These are phyloP conservation scores for Ogataea henricii DNA, from an alignment of 805 yeast genomes.

Conservation along the genomic window DNA sequence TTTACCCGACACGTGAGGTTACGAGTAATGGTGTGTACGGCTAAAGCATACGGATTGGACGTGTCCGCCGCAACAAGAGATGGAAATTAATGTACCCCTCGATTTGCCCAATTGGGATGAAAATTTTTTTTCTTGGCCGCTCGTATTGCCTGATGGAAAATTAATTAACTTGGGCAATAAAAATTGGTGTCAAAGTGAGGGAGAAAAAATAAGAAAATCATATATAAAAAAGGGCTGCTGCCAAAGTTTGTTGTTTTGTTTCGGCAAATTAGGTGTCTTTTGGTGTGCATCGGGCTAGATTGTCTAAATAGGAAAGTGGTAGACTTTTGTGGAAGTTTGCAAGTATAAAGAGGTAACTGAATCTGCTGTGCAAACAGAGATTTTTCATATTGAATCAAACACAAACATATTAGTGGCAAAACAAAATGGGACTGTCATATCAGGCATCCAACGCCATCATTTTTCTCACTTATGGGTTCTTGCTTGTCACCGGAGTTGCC, in stretches of 20 bases:
- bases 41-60: not conserved
- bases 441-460: conserved; percentile 62
- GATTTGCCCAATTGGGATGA: not conserved
- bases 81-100: not conserved
- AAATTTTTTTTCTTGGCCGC: not conserved
- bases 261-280: not conserved
- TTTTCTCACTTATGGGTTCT: conserved; percentile 57
- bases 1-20: not conserved
- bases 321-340: not conserved
- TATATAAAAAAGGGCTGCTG: no score
- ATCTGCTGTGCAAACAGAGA: not conserved
- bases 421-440: conserved; percentile 39
- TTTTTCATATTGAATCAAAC: not conserved
- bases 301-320: not conserved
- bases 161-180: no score
- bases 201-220: no score
- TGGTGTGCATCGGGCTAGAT: not conserved
- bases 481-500: conserved; percentile 54
- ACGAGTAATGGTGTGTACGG: not conserved
- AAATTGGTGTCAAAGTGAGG: no score
- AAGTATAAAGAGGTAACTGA: conserved; percentile 7
- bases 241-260: not conserved
- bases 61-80: not conserved
- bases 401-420: not conserved
- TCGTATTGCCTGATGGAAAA: not conserved